Base-by-base conservation (phyloP, 2,329 filamentous ascomycete species). In the Epichloe uncinata region DNA sequence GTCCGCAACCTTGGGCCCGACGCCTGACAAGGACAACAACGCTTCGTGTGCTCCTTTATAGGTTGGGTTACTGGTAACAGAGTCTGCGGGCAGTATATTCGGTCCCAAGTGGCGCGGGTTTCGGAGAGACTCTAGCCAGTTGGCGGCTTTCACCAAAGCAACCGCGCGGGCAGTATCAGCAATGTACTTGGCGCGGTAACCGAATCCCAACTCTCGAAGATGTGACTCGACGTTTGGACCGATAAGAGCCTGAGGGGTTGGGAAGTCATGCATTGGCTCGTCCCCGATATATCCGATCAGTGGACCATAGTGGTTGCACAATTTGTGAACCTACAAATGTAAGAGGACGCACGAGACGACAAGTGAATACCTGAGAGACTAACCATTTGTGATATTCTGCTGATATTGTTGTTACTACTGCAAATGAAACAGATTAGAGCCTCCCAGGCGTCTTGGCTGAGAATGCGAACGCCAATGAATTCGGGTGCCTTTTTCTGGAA, bases 371-470 rank as follows among this genome's bases (percentile, higher is more conserved):
- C 6, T 18, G 7, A 15, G 26, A 37, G 61, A 55, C 60, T 47
- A n/a, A 85, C 89, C 93, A 98, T 98, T 67, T 94, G 87, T 5
- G 87, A 91, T 63, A 98, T 98, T 38, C 93, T 81, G 2, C 83
- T 78, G 53, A 98, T 98, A 63, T 98, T 96, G 69, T 98, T 98
- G 69, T 98, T 98, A 68, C 89, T 95, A 67, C 90, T 96, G 74
- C 93, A 98, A 55, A 98, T 98, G 67, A 98, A 98, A 50, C 85
- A 84, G 22, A 98, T 73, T 20, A 98, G 73, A 0, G 93, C 82
- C 66, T 98, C 93, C 93, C 94, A 98, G 1, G 91, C 83, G 71
- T 96, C 90, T 69, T 98, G 93, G 59, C 84, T 87, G 42, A 98
- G 71, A 56, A 98, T 96, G 20, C 93, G 82, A 50, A 98, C 85